These are phyloP conservation scores for Debaryomyces robertsiae DNA, from an alignment of 1,139 yeast genomes.

Conservation along the genomic window DNA sequence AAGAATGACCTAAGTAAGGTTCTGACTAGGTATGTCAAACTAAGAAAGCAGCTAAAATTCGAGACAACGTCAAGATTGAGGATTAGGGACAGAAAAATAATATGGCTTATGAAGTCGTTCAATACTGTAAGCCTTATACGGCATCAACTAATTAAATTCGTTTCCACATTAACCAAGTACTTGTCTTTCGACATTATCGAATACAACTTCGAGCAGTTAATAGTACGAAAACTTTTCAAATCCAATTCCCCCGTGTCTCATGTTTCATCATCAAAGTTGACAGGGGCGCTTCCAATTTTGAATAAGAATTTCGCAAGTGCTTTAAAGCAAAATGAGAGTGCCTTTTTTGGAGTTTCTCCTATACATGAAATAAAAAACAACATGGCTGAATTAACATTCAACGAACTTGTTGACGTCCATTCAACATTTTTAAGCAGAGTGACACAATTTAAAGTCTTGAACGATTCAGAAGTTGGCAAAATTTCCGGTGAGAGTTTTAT, in stretches of 20 bases:
- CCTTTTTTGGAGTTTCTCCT: conserved; percentile 2
- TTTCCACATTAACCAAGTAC: conserved; percentile 44
- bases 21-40: conserved; percentile 18
- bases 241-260: conserved; percentile 3
- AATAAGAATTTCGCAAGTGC: conserved; percentile 7
- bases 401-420: conserved; percentile 50
- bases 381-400: conserved; percentile 41
- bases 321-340: neutral
- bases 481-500: conserved; percentile 43
- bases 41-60: conserved; percentile 12
- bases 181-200: conserved; percentile 54
- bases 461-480: conserved; percentile 38
- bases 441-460: conserved; percentile 43
- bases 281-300: conserved; percentile 8
- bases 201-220: conserved; percentile 35
- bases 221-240: conserved; percentile 26
- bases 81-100: conserved; percentile 24
- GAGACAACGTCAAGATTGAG: conserved; percentile 14
- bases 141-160: conserved; percentile 47
- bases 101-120: conserved; percentile 35
- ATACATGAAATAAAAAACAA: conserved; percentile 15
- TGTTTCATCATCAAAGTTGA: conserved; percentile 1
- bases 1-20: conserved; percentile 35
- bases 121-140: conserved; percentile 49
- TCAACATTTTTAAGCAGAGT: conserved; percentile 38